A percentile compares a stretch with the other conserved stretches of the same genome.
Conservation (phyloP, 495 filamentous ascomycete genomes). For the Xylaria scruposa region DNA sequence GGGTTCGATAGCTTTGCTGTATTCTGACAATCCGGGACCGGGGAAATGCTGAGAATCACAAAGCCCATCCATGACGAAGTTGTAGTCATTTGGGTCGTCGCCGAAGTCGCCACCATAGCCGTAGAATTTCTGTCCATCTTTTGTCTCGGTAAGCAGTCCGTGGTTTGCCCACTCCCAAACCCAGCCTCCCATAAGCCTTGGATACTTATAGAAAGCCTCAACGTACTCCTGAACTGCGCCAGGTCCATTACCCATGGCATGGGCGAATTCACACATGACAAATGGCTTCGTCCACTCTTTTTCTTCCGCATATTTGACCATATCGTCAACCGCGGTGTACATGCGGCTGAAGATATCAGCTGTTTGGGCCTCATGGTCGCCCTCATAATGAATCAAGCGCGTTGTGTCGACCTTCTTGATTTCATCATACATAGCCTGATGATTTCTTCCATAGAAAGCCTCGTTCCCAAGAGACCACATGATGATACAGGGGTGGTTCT, state of each 20-base stretch:
- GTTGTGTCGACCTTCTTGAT: constrained; percentile 63
- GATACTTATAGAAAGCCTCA: constrained; percentile 69
- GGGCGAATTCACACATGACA: constrained; percentile 72
- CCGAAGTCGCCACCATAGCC: constrained; percentile 77
- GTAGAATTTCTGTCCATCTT: constrained; percentile 64
- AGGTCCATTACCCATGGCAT: constrained; percentile 80
- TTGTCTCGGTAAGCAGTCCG: constrained; percentile 61
- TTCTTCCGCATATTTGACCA: constrained; percentile 49
- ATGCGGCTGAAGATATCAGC: constrained; percentile 72
- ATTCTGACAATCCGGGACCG: constrained; percentile 66
- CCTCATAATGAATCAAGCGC: constrained; percentile 73
- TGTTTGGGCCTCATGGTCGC: constrained; percentile 63
- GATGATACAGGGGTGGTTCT: constrained; percentile 70
- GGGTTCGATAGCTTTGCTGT: constrained; percentile 70
- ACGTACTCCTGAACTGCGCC: constrained; percentile 72
- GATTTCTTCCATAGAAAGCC: constrained; percentile 72
- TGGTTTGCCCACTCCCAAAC: constrained; percentile 84
- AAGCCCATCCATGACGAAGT: constrained; percentile 74
- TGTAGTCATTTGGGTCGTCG: constrained; percentile 71
- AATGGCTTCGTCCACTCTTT: constrained; percentile 60
- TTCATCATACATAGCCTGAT: constrained; percentile 69
- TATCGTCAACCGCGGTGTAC: constrained; percentile 64
- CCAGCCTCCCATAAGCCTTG: constrained; percentile 71
- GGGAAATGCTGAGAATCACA: constrained; percentile 65
- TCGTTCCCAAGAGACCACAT: constrained; percentile 81